phyloP scores from a whole-genome alignment of 2,329 filamentous ascomycete genomes.

The Lecanicillium sp. region DNA sequence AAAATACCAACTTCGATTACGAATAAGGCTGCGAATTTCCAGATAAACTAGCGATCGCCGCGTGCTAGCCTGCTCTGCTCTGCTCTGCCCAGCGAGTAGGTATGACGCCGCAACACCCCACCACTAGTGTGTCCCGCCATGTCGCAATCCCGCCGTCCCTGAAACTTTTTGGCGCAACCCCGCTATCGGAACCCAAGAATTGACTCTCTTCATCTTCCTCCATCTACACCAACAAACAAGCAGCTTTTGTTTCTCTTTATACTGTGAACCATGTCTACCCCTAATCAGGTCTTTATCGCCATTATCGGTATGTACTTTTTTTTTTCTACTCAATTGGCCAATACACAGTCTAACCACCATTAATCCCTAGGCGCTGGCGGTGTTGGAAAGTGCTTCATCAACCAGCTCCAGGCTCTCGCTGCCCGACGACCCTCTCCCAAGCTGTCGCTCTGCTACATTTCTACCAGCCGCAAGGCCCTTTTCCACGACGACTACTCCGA shows the following conservation, averaged over 20 bases:
- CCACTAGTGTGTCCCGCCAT: too few species aligned
- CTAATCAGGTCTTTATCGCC: constrained; percentile 43
- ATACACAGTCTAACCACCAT: neutral
- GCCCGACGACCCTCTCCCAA: constrained; percentile 58
- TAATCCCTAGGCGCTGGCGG: constrained; percentile 67
- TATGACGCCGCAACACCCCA: too few species aligned
- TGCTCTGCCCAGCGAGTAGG: too few species aligned
- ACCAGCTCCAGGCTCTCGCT: constrained; percentile 64
- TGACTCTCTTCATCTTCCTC: constrained; percentile 3
- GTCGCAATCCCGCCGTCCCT: neutral
- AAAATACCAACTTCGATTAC: too few species aligned
- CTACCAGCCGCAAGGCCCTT: constrained; percentile 76
- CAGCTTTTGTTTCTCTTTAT: neutral
- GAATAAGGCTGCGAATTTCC: too few species aligned
- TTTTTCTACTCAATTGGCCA: neutral
- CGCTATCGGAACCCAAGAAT: constrained; percentile 8
- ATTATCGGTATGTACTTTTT: constrained; percentile 34
- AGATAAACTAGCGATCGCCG: too few species aligned
- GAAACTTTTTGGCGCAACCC: constrained; percentile 4
- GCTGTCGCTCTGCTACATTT: constrained; percentile 75
- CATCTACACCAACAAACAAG: neutral
- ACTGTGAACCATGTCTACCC: constrained; percentile 29
- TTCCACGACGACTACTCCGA: constrained; percentile 65
- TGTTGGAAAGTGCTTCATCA: constrained; percentile 85
- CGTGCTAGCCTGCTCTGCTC: too few species aligned